A percentile compares a stretch with the other conserved stretches of the same genome.
These are phyloP conservation scores for Sordaria brevicollis DNA, from an alignment of 495 filamentous ascomycete genomes.

Conservation along the genomic window DNA sequence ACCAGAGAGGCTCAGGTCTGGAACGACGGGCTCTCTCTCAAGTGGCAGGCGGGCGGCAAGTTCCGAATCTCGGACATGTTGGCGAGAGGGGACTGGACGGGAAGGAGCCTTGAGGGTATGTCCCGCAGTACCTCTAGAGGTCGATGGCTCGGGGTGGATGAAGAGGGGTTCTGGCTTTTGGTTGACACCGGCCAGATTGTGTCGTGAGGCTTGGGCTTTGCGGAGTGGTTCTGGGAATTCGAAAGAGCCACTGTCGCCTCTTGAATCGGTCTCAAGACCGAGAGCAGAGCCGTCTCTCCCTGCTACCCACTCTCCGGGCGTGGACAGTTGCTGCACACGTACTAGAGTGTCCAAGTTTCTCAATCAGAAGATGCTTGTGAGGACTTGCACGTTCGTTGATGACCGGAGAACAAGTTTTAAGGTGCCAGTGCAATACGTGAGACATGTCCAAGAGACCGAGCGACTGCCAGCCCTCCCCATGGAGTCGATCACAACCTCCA, in stretches of 20 bases:
- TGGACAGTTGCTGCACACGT: too few relatives aligned
- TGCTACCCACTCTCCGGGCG: not conserved
- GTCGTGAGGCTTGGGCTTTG: too few relatives aligned
- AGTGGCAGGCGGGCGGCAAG: not conserved
- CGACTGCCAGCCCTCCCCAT: not conserved
- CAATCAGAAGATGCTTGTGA: not conserved
- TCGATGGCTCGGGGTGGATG: not conserved
- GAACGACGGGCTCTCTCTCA: not conserved
- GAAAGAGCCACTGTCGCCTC: not conserved
- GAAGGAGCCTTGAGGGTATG: too few relatives aligned
- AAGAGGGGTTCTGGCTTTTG: not conserved
- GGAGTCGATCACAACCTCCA: not conserved
- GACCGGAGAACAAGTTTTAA: not conserved
- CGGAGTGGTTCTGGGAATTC: not conserved
- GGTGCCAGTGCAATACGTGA: too few relatives aligned
- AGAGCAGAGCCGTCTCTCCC: not conserved
- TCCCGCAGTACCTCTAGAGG: too few relatives aligned
- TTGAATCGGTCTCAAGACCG: not conserved
- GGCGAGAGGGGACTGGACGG: not conserved
- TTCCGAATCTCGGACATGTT: not conserved
- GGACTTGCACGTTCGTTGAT: not conserved
- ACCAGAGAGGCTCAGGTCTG: not conserved
- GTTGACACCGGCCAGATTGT: too few relatives aligned
- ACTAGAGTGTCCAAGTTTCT: not conserved
- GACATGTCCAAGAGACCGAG: too few relatives aligned